These are phyloP conservation scores for Dalechampia spathulata DNA, from an alignment of 441 rosid species.

Conservation along the genomic window DNA sequence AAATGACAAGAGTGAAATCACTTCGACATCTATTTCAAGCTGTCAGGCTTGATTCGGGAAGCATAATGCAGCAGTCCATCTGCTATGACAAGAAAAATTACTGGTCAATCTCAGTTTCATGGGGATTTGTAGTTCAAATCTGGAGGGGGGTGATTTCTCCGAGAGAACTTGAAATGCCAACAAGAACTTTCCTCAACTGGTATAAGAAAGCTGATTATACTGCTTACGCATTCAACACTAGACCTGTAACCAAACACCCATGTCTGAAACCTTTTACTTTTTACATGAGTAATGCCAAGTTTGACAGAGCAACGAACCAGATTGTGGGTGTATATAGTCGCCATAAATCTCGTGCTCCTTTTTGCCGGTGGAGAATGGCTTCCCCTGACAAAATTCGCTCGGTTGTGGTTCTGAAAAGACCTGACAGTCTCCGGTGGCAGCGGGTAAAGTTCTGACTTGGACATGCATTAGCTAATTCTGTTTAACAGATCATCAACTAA, in stretches of 20 bases:
- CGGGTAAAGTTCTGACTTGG: constrained; percentile 29
- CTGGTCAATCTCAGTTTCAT: constrained; percentile 74
- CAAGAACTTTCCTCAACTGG: constrained; percentile 87
- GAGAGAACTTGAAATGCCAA: constrained; percentile 77
- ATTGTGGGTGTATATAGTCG: constrained; percentile 48
- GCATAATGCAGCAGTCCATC: constrained; percentile 74
- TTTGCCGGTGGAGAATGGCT: constrained; percentile 62
- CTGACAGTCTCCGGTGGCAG: constrained; percentile 59
- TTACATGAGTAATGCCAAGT: constrained; percentile 44
- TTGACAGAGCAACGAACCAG: constrained; percentile 43
- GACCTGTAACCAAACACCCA: constrained; percentile 72
- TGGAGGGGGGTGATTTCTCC: constrained; percentile 69
- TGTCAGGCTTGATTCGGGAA: constrained; percentile 59
- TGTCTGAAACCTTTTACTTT: constrained; percentile 66
- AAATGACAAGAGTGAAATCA: constrained; percentile 45
- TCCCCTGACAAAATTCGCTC: constrained; percentile 51
- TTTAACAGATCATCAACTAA: no score
- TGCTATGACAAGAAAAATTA: constrained; percentile 52
- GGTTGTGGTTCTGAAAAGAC: constrained; percentile 54
- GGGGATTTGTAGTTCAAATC: constrained; percentile 86
- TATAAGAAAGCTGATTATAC: constrained; percentile 68
- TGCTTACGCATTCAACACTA: constrained; percentile 74
- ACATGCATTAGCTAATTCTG: background rate
- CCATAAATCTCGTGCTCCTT: constrained; percentile 30
- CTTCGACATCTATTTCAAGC: constrained; percentile 51